Base-by-base conservation (phyloP, 2,329 filamentous ascomycete species). In the Dendrostoma leiphaemia region DNA sequence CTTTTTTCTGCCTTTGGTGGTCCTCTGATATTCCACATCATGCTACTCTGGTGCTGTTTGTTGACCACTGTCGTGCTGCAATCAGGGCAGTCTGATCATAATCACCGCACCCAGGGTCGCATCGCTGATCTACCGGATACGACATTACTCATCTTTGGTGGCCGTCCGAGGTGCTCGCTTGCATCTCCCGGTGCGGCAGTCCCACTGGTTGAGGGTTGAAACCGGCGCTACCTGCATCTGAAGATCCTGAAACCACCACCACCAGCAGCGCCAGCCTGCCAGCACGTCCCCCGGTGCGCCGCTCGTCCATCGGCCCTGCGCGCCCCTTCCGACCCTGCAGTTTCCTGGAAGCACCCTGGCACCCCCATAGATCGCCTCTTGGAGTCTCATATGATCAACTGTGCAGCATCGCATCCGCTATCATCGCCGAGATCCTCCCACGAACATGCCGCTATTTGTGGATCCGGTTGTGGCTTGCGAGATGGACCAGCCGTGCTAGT, bases 231-330 rank as follows among this genome's bases (percentile, higher is more conserved):
- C 19, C 19, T 12, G 31, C 49, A 45, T 56, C 54, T 48, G 54
- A 56, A 49, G 38, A 56, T 56, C 37, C 54, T 56, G 54, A 56
- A 56, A 56, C 54, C 34, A 44, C 37, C 37, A 35, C 37, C 49
- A 46, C 34, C 41, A 19, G n/a, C 35, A 38, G 35, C 26, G 26
- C 43, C n/a, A n/a, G n/a, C n/a, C n/a, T n/a, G n/a, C n/a, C n/a
- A n/a, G n/a, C n/a, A n/a, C n/a, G n/a, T n/a, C n/a, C n/a, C n/a
- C n/a, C n/a, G n/a, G n/a, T n/a, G n/a, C n/a, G n/a, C n/a, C n/a
- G n/a, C n/a, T n/a, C n/a, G n/a, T n/a, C n/a, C n/a, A n/a, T n/a
- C n/a, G n/a, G n/a, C n/a, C n/a, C n/a, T n/a, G n/a, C n/a, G n/a
- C n/a, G n/a, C n/a, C n/a, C n/a, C n/a, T n/a, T n/a, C n/a, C n/a